Base-by-base conservation (phyloP, 2,329 filamentous ascomycete species). In the Tolypocladium inflatum region DNA sequence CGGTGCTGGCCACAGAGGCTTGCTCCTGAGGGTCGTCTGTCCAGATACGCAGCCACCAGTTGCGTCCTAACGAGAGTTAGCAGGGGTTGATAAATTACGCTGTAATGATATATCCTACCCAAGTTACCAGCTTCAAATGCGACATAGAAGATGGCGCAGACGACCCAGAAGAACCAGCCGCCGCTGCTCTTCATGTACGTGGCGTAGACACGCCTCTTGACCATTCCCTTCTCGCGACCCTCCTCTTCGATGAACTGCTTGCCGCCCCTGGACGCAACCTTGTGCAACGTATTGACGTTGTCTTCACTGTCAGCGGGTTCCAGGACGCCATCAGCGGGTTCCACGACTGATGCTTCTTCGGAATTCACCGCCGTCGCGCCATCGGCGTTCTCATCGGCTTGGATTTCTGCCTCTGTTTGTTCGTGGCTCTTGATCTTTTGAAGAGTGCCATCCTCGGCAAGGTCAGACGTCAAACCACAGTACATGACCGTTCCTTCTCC, bases 201-300 rank as follows among this genome's bases (percentile, higher is more conserved):
- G 15, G 76, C 66, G 61, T 92, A 93, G n/a, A 92, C 80, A 8
- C 77, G 76, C 26, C 77, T 76, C 63, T 86, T 86, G 38, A 93
- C 84, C 6, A 85, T 80, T 1, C 90, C 90, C 56, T 81, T 80
- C 67, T 90, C 87, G 58, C 85, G 81, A n/a, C 75, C 76, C 69
- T 94, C 90, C 3, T 91, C 88, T 66, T 91, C 85, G 33, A 89
- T 82, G 63, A 92, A 93, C 69, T 90, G 88, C 62, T 84, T 85
- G 0, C 84, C 79, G 6, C 72, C 71, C 66, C 81, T 81, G 4
- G 79, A 80, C 2, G 76, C 66, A 0, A 79, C 69, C 64, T 82
- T 83, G 54, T 77, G 76, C 43, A 83, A 69, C 2, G 73, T 70
- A 23, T 73, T 68, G 15, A 56, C 56, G 15, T 62, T 63, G n/a